These are phyloP conservation scores for Amanita inopinata DNA, from an alignment of 768 basidiomycete species.

Conservation along the genomic window DNA sequence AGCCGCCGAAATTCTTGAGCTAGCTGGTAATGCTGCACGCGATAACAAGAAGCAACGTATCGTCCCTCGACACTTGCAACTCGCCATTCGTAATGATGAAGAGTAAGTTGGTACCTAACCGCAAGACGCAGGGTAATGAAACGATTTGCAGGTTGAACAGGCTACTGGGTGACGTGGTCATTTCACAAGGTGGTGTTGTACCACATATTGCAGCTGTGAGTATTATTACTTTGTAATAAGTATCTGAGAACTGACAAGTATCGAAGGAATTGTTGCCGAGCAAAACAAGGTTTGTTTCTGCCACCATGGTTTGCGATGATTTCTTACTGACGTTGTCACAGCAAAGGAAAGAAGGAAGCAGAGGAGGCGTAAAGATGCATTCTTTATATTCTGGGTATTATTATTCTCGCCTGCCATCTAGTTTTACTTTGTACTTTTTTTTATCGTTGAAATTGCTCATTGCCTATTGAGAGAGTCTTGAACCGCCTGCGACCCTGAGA, in stretches of 20 bases:
- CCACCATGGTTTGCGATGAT: background rate
- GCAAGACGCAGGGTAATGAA: background rate
- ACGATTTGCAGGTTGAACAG: slow-evolving; percentile 43
- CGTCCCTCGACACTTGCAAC: slow-evolving; percentile 88
- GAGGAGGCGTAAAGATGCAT: slow-evolving; percentile 21
- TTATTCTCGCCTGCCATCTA: slow-evolving; percentile 11
- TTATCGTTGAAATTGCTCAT: slow-evolving; percentile 4
- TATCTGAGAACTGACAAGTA: slow-evolving; percentile 5
- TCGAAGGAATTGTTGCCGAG: slow-evolving; percentile 31
- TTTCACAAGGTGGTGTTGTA: slow-evolving; percentile 92
- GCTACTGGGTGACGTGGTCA: slow-evolving; percentile 75
- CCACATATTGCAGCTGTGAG: slow-evolving; percentile 56
- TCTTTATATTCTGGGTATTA: slow-evolving; percentile 14
- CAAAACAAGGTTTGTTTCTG: slow-evolving; percentile 26
- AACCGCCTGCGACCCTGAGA: too few species aligned
- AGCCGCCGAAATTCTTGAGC: slow-evolving; percentile 87
- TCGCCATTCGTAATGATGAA: slow-evolving; percentile 92
- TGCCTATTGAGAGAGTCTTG: too few species aligned
- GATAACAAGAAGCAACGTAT: slow-evolving; percentile 96
- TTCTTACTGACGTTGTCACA: slow-evolving; percentile 9
- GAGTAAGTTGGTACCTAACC: slow-evolving; percentile 40
- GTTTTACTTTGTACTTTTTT: slow-evolving; percentile 12
- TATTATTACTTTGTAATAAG: slow-evolving; percentile 3
- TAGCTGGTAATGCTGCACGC: slow-evolving; percentile 84
- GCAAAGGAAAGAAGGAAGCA: slow-evolving; percentile 33